These are phyloP conservation scores for Ophiocordyceps robertsii DNA, from an alignment of 2,329 filamentous ascomycete species.

Conservation along the genomic window DNA sequence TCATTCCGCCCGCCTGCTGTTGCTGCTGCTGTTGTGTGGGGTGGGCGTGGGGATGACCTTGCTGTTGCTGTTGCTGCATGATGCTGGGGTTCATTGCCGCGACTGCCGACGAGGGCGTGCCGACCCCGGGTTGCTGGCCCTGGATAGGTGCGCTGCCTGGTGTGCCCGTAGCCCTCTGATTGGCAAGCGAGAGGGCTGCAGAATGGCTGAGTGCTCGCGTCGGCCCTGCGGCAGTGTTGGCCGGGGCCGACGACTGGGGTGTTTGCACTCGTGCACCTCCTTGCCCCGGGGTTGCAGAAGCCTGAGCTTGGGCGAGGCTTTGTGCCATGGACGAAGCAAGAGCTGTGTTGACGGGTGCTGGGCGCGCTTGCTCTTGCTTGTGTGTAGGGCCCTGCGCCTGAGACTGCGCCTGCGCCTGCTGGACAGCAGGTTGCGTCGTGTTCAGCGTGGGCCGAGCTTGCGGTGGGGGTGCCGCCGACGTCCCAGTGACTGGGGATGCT, in stretches of 20 bases:
- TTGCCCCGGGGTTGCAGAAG: slow-evolving; percentile 32
- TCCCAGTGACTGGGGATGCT: slow-evolving; percentile 16
- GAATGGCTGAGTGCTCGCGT: slow-evolving; percentile 33
- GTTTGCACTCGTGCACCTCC: slow-evolving; percentile 33
- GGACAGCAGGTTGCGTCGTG: slow-evolving; percentile 11
- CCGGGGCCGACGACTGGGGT: slow-evolving; percentile 29
- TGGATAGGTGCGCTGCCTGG: slow-evolving; percentile 17
- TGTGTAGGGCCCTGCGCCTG: slow-evolving; percentile 4
- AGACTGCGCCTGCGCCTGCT: slow-evolving; percentile 11
- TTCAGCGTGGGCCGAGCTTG: slow-evolving; percentile 14
- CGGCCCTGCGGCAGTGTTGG: slow-evolving; percentile 18
- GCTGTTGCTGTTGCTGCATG: slow-evolving; percentile 11
- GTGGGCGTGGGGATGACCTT: slow-evolving; percentile 8
- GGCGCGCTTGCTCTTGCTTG: slow-evolving; percentile 20
- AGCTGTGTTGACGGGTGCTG: slow-evolving; percentile 34
- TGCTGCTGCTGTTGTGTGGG: slow-evolving; percentile 20
- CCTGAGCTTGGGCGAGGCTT: slow-evolving; percentile 17
- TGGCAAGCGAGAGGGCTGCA: slow-evolving; percentile 35
- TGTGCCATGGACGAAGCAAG: slow-evolving; percentile 23
- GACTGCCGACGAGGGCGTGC: slow-evolving; percentile 14
- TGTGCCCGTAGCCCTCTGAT: slow-evolving; percentile 24
- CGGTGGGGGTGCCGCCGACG: slow-evolving; percentile 7
- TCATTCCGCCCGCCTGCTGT: slow-evolving; percentile 21
- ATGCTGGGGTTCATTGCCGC: slow-evolving; percentile 16
- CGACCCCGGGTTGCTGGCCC: slow-evolving; percentile 16